These are phyloP conservation scores for Aureobasidium sp. DNA, from an alignment of 2,329 filamentous ascomycete species.

Conservation along the genomic window DNA sequence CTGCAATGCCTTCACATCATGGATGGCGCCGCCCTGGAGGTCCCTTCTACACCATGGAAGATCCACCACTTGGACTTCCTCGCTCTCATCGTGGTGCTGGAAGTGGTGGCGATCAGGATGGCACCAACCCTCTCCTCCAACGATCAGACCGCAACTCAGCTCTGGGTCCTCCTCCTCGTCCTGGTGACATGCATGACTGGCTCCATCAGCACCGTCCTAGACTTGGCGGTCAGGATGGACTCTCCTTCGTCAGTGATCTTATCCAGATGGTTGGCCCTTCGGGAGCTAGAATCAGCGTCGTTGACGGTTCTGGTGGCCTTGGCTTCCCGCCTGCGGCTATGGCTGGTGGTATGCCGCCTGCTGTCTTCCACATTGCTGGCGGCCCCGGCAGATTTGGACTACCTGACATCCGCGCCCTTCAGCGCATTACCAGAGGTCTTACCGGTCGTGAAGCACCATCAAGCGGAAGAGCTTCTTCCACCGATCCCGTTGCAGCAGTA, in stretches of 20 bases:
- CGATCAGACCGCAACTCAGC: conserved; percentile 20
- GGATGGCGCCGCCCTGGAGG: conserved; percentile 1
- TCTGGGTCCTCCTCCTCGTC: background rate
- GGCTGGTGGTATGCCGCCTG: conserved; percentile 16
- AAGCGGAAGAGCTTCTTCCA: background rate
- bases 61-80: conserved; percentile 33
- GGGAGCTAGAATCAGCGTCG: conserved; percentile 13
- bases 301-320: conserved; percentile 10
- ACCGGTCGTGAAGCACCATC: background rate
- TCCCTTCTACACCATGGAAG: conserved; percentile 12
- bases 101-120: conserved; percentile 61
- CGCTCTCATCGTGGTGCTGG: conserved; percentile 34
- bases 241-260: conserved; percentile 16
- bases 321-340: background rate
- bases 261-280: conserved; percentile 18
- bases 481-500: conserved; percentile 66
- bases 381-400: background rate
- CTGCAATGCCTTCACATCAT: conserved; percentile 30
- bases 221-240: conserved; percentile 7
- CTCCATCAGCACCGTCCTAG: background rate
- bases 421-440: background rate
- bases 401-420: conserved; percentile 6
- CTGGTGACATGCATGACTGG: conserved; percentile 13
- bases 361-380: conserved; percentile 16
- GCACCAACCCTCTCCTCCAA: conserved; percentile 77